A percentile compares a stretch with the other conserved stretches of the same genome.
Evolutionary conservation across 148 eudicot genomes (phyloP).

Genomic region (Agrostemma githago): DNA sequence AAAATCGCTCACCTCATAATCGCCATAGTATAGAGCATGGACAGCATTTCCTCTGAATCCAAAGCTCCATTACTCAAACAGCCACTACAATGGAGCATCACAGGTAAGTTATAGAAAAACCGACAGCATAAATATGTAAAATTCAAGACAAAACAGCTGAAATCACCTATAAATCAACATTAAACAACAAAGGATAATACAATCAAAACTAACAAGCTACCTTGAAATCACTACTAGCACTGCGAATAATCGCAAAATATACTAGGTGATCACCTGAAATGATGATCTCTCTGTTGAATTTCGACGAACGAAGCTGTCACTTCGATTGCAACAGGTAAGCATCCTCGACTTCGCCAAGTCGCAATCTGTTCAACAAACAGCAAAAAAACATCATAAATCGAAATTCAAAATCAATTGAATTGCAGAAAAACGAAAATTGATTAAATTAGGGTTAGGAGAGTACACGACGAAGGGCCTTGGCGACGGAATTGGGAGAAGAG

Average conservation of each 20-base stretch:
- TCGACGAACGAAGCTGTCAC: constrained; percentile 69
- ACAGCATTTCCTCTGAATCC: constrained; percentile 56
- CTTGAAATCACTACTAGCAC: not conserved
- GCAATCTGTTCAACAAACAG: constrained; percentile 37
- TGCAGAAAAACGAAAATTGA: not conserved
- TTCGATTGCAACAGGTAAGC: constrained; percentile 59
- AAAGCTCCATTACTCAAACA: constrained; percentile 29
- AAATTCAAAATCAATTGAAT: not conserved
- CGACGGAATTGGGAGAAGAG: constrained; percentile 36
- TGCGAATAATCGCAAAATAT: not conserved
- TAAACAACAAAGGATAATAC: not conserved
- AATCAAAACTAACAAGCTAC: not conserved
- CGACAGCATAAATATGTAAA: not conserved
- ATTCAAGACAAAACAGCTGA: not conserved
- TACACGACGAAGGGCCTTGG: constrained; percentile 61
- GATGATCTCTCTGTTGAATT: constrained; percentile 71
- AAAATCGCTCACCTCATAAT: constrained; percentile 52
- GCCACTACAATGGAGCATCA: constrained; percentile 34
- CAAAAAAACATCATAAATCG: not conserved
- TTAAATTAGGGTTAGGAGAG: not conserved
- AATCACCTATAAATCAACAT: not conserved
- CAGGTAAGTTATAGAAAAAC: not conserved
- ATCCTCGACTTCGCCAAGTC: constrained; percentile 86
- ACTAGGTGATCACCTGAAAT: constrained; percentile 38
- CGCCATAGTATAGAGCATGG: constrained; percentile 84